Evolutionary conservation across 129 eudicot genomes (phyloP).

Genomic region (carrot (Daucus carota)): DH1_v3.0 NC_030384.2:47412501-47413000

Average conservation of each 20-base stretch:
- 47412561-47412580: constrained; percentile 93
- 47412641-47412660: constrained; percentile 51
- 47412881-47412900: constrained; percentile 41
- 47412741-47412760: constrained; percentile 79
- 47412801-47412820: constrained; percentile 43
- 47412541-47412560: not conserved
- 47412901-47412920: constrained; percentile 45
- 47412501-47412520: not conserved
- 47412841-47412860: constrained; percentile 31
- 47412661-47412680: constrained; percentile 15
- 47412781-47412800: constrained; percentile 39
- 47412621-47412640: constrained; percentile 55
- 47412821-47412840: constrained; percentile 57
- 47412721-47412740: constrained; percentile 15
- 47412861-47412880: constrained; percentile 27
- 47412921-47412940: constrained; percentile 62
- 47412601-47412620: constrained; percentile 58
- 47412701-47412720: constrained; percentile 1
- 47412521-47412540: not conserved
- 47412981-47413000: no score
- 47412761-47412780: constrained; percentile 66
- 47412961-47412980: not conserved
- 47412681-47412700: constrained; percentile 9
- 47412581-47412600: constrained; percentile 76
- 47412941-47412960: constrained; percentile 34